phyloP scores from a whole-genome alignment of 1,284 basidiomycete species.

The Leccinum idahoense region DNA sequence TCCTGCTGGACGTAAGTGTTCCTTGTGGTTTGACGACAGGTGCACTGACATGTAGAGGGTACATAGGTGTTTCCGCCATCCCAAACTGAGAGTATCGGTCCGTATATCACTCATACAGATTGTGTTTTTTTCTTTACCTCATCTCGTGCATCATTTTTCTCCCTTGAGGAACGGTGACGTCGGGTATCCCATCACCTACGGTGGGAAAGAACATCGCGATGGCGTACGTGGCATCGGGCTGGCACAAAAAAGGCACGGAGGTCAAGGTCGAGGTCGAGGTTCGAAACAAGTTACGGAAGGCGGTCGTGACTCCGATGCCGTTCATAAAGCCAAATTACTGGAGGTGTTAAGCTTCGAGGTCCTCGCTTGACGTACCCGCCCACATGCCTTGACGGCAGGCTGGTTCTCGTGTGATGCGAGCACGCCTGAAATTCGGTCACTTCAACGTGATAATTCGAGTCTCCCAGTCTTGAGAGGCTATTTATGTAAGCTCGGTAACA shows the following conservation, averaged over 20 bases:
- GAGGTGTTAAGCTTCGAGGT: slow-evolving; percentile 38
- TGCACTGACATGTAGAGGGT: slow-evolving; percentile 53
- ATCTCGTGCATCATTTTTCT: background rate
- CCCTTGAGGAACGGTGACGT: slow-evolving; percentile 69
- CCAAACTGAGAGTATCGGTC: slow-evolving; percentile 56
- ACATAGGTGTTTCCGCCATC: slow-evolving; percentile 66
- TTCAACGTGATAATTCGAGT: background rate
- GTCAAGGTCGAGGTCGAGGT: slow-evolving; percentile 79
- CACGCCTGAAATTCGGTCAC: background rate
- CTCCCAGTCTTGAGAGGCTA: background rate
- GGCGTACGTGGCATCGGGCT: slow-evolving; percentile 80
- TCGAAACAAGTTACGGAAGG: slow-evolving; percentile 67
- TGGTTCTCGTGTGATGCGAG: background rate
- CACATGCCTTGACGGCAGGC: background rate
- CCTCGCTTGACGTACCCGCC: background rate
- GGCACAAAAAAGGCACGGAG: slow-evolving; percentile 89
- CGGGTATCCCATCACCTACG: slow-evolving; percentile 93
- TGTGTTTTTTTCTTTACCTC: background rate
- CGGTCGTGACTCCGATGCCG: slow-evolving; percentile 73
- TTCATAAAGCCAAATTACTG: slow-evolving; percentile 73
- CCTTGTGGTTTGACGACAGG: background rate
- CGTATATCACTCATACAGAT: slow-evolving; percentile 12
- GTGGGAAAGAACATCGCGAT: slow-evolving; percentile 92
- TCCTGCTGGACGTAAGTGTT: slow-evolving; percentile 71
- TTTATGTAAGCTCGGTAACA: background rate